phyloP scores from a whole-genome alignment of 306 rosid species.

The Trifolium fragiferum region DNA sequence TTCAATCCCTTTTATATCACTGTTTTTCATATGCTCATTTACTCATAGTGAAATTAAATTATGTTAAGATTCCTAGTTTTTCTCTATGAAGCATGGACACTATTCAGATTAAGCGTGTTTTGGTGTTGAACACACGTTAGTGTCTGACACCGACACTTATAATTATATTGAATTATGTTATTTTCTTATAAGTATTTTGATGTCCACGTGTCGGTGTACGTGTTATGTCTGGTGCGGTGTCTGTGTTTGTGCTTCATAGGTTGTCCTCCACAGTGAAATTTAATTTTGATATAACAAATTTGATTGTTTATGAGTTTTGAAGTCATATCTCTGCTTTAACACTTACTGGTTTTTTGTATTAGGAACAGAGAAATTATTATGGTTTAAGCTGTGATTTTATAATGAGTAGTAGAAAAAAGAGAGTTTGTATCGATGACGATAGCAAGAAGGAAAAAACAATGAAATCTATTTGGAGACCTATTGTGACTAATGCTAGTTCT shows the following conservation, averaged over 20 bases:
- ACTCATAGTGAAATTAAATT: too few relatives aligned
- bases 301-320: conserved; percentile 2
- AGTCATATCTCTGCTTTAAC: conserved; percentile 2
- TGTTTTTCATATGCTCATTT: not conserved
- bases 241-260: too few relatives aligned
- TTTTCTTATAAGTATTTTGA: too few relatives aligned
- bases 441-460: conserved; percentile 47
- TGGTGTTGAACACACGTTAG: too few relatives aligned
- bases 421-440: conserved; percentile 39
- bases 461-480: conserved; percentile 68
- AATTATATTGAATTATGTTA: too few relatives aligned
- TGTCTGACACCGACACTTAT: too few relatives aligned
- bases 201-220: too few relatives aligned
- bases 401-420: conserved; percentile 61
- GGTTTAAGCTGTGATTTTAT: conserved; percentile 52
- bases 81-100: too few relatives aligned
- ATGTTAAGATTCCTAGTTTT: too few relatives aligned
- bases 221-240: too few relatives aligned
- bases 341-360: not conserved
- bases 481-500: conserved; percentile 56
- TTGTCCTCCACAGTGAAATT: too few relatives aligned
- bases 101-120: too few relatives aligned
- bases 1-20: not conserved
- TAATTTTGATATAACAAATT: not conserved
- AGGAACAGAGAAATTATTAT: conserved; percentile 48